Base-by-base conservation (phyloP, 495 filamentous ascomycete genomes). In the Podospora australis region DNA sequence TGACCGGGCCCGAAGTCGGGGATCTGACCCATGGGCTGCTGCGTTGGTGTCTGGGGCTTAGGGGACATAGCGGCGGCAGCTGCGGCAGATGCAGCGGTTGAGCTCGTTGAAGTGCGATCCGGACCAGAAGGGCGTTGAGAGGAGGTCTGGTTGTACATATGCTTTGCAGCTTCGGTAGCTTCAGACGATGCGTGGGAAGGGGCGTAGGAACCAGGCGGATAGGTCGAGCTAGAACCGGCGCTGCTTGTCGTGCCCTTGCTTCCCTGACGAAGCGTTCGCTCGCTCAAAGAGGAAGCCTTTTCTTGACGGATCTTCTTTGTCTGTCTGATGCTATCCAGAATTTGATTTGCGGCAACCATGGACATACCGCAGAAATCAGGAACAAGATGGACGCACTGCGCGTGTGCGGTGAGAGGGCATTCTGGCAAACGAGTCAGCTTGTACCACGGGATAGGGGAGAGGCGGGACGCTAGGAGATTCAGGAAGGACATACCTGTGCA, bases 311-410 rank as follows among this genome's bases (percentile, higher is more conserved):
- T 66, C 54, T 72, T 72, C 64, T 81, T 82, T 53, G 77, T 69
- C 26, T 74, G 70, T 53, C 79, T 71, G 45, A 86, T 82, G 36
- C 82, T 80, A 34, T 78, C 74, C 16, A 97, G 71, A 49, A 98
- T 96, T 62, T 95, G 81, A 63, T 96, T 99, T 24, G 92, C 92
- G 48, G 86, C 84, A 50, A 90, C 86, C 92, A 97, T 97, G 41
- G 90, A 88, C 91, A 99, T 99, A 63, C 92, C 92, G 64, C 92
- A 99, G 70, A 99, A 99, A 65, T 99, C 92, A 36, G 92, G 92
- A 30, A 99, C 92, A 49, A 99, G 80, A 70, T 97, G 94, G 21
- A 87, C 84, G 66, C 92, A 99, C 38, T 86, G 77, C 23, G 88
- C 82, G 64, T 99, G 92, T 44, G 84, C 90, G 17, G 91, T 95